phyloP scores from a whole-genome alignment of 768 basidiomycete genomes.

The Phaeolepiota aurea region DNA sequence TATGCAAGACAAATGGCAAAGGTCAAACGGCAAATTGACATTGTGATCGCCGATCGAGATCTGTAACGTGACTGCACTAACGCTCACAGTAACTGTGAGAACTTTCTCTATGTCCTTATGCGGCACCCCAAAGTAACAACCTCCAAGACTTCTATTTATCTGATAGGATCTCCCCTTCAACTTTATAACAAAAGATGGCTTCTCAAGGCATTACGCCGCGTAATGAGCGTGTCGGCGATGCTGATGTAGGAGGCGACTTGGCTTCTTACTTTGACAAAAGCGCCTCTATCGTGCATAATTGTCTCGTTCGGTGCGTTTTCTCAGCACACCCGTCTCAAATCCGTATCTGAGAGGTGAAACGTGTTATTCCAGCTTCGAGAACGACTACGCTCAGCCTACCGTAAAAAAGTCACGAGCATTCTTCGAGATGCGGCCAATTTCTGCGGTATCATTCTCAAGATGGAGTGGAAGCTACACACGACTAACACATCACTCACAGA shows the following conservation, averaged over 20 bases:
- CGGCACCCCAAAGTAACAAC: too few relatives aligned
- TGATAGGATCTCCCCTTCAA: too few relatives aligned
- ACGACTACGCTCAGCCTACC: conserved; percentile 12
- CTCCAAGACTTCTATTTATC: too few relatives aligned
- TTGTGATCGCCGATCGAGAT: too few relatives aligned
- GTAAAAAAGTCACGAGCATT: conserved; percentile 5
- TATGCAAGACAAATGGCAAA: too few relatives aligned
- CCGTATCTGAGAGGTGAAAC: not conserved
- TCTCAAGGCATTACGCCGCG: too few relatives aligned
- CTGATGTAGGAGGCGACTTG: not conserved
- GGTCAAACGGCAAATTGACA: too few relatives aligned
- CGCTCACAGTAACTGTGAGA: too few relatives aligned
- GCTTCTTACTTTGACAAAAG: conserved; percentile 3
- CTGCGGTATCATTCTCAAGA: conserved; percentile 9
- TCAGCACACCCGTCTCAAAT: not conserved
- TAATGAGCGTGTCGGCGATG: too few relatives aligned
- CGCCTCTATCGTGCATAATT: conserved; percentile 1
- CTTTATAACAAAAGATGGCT: too few relatives aligned
- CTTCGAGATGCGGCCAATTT: conserved; percentile 14
- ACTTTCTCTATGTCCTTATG: too few relatives aligned
- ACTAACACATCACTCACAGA: conserved; percentile 6
- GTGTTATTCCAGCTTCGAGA: conserved; percentile 11
- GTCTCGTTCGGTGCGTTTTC: not conserved
- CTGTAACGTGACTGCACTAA: too few relatives aligned
- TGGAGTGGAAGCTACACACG: not conserved